Percentiles rank a stretch among this genome's conserved stretches.
Evolutionary conservation across 2,329 filamentous ascomycete genomes (phyloP).

Genomic region (Blumeriella jaapii): DNA sequence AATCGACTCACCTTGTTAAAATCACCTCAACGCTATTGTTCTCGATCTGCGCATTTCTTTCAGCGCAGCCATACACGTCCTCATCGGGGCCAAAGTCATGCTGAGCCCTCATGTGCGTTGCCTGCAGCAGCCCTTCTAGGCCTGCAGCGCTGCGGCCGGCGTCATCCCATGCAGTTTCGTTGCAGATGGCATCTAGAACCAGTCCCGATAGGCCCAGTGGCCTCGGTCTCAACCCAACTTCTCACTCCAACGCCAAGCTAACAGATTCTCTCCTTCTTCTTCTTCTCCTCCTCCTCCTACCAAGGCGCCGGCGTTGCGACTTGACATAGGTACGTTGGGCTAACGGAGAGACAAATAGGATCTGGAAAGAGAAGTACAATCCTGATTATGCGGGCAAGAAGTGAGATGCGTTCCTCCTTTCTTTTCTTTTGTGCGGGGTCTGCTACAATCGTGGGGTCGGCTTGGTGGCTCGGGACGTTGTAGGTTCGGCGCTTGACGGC

Average conservation of each 20-base stretch:
- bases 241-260: neutral
- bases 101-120: constrained; percentile 12
- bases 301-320: no score
- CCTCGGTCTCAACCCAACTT: constrained; percentile 1
- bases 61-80: neutral
- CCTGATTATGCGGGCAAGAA: constrained; percentile 9
- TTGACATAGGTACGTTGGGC: neutral
- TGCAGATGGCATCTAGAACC: constrained; percentile 24
- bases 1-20: neutral
- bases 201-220: constrained; percentile 17
- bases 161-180: constrained; percentile 17
- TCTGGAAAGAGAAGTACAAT: constrained; percentile 96
- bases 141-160: constrained; percentile 11
- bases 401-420: constrained; percentile 3
- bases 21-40: constrained; percentile 8
- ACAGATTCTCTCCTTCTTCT: constrained; percentile 1
- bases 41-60: constrained; percentile 8
- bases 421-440: neutral
- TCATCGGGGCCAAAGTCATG: constrained; percentile 8
- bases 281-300: no score
- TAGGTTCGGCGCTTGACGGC: no score
- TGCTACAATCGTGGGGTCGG: no score
- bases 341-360: constrained; percentile 35
- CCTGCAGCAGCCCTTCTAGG: neutral
- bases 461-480: neutral